A percentile compares a stretch with the other conserved stretches of the same genome.
Conservation (phyloP, 768 basidiomycete genomes). For the Rhodotorula taiwanensis region DNA sequence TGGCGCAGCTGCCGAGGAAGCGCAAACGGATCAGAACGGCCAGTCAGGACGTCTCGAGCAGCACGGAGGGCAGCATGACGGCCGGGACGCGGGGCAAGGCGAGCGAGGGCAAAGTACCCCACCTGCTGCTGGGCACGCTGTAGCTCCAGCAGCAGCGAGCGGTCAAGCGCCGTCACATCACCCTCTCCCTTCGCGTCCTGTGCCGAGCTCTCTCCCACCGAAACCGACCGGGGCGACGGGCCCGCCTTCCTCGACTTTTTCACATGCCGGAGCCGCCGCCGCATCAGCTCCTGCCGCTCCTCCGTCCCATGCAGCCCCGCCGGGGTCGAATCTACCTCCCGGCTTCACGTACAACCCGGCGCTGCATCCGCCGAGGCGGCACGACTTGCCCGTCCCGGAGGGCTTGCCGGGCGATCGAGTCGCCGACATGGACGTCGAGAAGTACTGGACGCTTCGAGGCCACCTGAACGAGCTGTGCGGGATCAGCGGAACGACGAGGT, state of each 20-base stretch:
- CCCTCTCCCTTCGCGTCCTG: too few relatives aligned
- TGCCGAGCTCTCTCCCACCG: background rate
- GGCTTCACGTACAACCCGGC: slow-evolving; percentile 3
- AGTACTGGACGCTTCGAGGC: slow-evolving; percentile 25
- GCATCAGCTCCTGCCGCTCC: background rate
- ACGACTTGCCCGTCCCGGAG: slow-evolving; percentile 31
- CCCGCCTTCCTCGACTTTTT: background rate
- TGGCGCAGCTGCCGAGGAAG: too few relatives aligned
- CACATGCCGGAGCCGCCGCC: background rate
- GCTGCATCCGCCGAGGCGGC: slow-evolving; percentile 17
- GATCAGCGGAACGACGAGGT: slow-evolving; percentile 9
- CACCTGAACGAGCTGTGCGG: slow-evolving; percentile 37
- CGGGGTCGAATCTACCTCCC: background rate
- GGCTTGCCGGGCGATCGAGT: slow-evolving; percentile 37
- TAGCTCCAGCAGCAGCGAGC: too few relatives aligned
- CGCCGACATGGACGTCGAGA: slow-evolving; percentile 20
- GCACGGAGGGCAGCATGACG: too few relatives aligned
- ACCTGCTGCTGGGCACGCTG: too few relatives aligned
- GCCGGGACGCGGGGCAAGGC: too few relatives aligned
- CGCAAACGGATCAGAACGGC: too few relatives aligned
- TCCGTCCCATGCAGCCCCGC: background rate
- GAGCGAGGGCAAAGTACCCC: too few relatives aligned
- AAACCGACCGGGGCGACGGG: background rate
- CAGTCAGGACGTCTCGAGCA: too few relatives aligned
- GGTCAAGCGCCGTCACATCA: too few relatives aligned